These are phyloP conservation scores for Punctularia strigosozonata DNA, from an alignment of 768 basidiomycete species.

Conservation along the genomic window DNA sequence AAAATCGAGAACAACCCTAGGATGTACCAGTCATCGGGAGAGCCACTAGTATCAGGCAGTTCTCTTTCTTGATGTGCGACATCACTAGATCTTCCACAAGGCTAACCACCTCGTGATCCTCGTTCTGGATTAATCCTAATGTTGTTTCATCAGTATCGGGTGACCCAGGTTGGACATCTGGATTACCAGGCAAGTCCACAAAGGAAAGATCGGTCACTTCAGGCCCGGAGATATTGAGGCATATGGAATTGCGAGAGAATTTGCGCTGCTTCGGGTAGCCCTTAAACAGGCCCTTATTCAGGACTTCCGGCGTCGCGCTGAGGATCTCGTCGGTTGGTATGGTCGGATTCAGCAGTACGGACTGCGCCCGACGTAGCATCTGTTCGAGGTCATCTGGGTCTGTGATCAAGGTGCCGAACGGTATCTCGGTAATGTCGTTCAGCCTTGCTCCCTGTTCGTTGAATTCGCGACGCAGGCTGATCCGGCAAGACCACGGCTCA, in stretches of 20 bases:
- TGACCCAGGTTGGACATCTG: not conserved
- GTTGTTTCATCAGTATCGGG: not conserved
- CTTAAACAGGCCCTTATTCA: not conserved
- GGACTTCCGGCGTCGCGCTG: not conserved
- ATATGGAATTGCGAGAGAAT: conserved; percentile 17
- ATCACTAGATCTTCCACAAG: conserved; percentile 34
- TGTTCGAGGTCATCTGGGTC: conserved; percentile 35
- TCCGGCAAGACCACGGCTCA: conserved; percentile 20
- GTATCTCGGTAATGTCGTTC: conserved; percentile 13
- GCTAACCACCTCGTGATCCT: conserved; percentile 23
- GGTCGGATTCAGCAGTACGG: conserved; percentile 40
- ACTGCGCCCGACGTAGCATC: conserved; percentile 46
- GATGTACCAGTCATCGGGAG: conserved; percentile 33
- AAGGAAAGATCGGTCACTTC: conserved; percentile 15
- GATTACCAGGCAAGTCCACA: conserved; percentile 16
- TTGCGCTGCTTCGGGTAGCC: not conserved
- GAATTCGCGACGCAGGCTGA: conserved; percentile 30
- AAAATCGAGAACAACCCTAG: not conserved
- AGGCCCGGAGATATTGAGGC: conserved; percentile 14
- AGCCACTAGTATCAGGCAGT: conserved; percentile 36
- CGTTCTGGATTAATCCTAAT: conserved; percentile 36
- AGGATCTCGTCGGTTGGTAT: conserved; percentile 16
- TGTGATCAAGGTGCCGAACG: conserved; percentile 31
- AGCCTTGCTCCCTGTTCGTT: conserved; percentile 19
- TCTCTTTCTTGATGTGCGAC: conserved; percentile 32